Evolutionary conservation across 202 grass and related monocot genomes (phyloP).

Genomic region (Hordeum pubiflorum): DNA sequence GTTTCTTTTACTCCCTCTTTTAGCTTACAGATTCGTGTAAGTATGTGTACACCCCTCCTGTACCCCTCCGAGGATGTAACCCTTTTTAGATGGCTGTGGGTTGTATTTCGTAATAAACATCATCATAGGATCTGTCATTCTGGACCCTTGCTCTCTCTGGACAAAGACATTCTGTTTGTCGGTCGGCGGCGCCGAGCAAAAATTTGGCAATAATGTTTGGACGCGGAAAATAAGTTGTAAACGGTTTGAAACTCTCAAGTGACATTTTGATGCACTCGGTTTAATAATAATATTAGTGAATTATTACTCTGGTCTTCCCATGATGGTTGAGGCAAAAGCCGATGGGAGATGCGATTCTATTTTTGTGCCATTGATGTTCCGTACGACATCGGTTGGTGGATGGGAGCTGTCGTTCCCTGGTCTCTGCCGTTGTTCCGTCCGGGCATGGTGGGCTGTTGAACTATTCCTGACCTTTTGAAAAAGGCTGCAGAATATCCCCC

Average conservation of each 20-base stretch:
- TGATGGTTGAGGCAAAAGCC: background rate
- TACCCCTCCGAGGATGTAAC: constrained; percentile 29
- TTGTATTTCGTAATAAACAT: constrained; percentile 3
- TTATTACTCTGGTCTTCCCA: background rate
- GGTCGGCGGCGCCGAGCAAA: background rate
- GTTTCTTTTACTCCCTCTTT: background rate
- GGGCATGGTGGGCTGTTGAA: background rate
- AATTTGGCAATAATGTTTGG: background rate
- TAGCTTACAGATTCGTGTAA: constrained; percentile 31
- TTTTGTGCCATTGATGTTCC: background rate
- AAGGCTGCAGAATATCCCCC: background rate
- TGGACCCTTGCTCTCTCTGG: background rate
- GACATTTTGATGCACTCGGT: background rate
- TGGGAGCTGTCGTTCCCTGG: background rate
- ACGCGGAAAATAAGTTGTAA: background rate
- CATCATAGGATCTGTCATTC: background rate
- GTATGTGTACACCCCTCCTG: constrained; percentile 23
- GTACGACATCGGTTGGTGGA: background rate
- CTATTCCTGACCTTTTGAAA: background rate
- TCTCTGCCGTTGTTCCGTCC: no score
- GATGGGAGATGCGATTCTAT: background rate
- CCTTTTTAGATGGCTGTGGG: constrained; percentile 27
- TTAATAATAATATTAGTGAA: background rate
- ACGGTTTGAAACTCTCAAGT: background rate
- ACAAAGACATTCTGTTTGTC: background rate